phyloP scores from a whole-genome alignment of 306 rosid genomes.

The Vicia sativa region DNA sequence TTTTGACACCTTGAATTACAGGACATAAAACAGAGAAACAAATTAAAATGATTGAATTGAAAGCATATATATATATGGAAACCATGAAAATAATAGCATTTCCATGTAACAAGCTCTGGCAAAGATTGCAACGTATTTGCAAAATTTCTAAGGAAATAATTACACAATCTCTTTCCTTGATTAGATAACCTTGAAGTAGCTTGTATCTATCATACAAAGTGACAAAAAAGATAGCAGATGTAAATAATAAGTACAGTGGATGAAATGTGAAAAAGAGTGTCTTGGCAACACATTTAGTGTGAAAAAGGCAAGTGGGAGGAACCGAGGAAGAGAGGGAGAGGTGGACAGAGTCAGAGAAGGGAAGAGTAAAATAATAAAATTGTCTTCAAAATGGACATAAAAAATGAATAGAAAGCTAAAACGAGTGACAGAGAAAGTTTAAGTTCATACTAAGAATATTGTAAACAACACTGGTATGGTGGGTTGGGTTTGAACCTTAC shows the following conservation, averaged over 20 bases:
- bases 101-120: neutral
- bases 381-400: neutral
- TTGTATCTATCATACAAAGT: too few species aligned
- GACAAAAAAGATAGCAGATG: too few species aligned
- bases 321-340: too few species aligned
- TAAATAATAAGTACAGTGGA: too few species aligned
- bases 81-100: conserved; percentile 19
- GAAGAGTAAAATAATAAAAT: too few species aligned
- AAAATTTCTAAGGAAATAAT: conserved; percentile 12
- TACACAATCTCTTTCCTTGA: neutral
- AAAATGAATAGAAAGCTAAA: neutral
- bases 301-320: too few species aligned
- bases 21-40: conserved; percentile 26
- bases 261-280: too few species aligned
- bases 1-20: conserved; percentile 64
- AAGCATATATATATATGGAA: neutral
- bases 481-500: neutral
- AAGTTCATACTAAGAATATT: neutral
- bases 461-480: too few species aligned
- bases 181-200: neutral
- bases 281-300: too few species aligned
- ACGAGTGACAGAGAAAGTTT: neutral
- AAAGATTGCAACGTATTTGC: neutral
- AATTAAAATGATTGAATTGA: conserved; percentile 5
- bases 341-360: too few species aligned